These are phyloP conservation scores for Myochromella boudieri DNA, from an alignment of 768 basidiomycete genomes.

Conservation along the genomic window DNA sequence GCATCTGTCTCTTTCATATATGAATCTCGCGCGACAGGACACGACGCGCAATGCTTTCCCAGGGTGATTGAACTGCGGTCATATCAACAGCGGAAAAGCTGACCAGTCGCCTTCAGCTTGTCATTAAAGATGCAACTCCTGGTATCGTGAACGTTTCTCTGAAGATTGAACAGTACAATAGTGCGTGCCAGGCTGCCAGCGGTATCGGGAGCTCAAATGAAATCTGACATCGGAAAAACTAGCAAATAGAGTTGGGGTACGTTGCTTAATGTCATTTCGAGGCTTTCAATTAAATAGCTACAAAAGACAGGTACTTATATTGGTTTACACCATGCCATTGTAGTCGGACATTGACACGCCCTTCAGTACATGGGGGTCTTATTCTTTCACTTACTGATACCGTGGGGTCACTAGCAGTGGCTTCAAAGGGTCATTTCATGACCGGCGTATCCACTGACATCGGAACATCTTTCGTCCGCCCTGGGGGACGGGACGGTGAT, in stretches of 20 bases:
- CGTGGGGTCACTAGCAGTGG: slow-evolving; percentile 80
- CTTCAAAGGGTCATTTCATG: slow-evolving; percentile 81
- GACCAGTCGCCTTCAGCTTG: slow-evolving; percentile 41
- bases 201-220: background rate
- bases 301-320: slow-evolving; percentile 37
- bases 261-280: slow-evolving; percentile 19
- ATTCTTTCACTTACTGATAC: slow-evolving; percentile 83
- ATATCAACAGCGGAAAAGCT: background rate
- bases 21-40: slow-evolving; percentile 47
- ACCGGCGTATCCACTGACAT: slow-evolving; percentile 88
- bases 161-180: slow-evolving; percentile 72
- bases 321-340: background rate
- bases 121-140: slow-evolving; percentile 64
- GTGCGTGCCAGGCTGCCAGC: slow-evolving; percentile 37
- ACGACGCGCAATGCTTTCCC: slow-evolving; percentile 79
- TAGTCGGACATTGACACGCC: background rate
- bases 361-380: slow-evolving; percentile 73
- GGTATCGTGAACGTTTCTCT: slow-evolving; percentile 70
- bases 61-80: slow-evolving; percentile 44
- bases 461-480: slow-evolving; percentile 74
- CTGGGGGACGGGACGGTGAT: slow-evolving; percentile 73
- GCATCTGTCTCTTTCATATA: background rate
- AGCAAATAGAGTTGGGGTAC: slow-evolving; percentile 85
- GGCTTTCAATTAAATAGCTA: background rate
- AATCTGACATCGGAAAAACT: slow-evolving; percentile 8